Conservation (phyloP, 2,329 filamentous ascomycete species). For the Teratosphaeria gauchensis region DNA sequence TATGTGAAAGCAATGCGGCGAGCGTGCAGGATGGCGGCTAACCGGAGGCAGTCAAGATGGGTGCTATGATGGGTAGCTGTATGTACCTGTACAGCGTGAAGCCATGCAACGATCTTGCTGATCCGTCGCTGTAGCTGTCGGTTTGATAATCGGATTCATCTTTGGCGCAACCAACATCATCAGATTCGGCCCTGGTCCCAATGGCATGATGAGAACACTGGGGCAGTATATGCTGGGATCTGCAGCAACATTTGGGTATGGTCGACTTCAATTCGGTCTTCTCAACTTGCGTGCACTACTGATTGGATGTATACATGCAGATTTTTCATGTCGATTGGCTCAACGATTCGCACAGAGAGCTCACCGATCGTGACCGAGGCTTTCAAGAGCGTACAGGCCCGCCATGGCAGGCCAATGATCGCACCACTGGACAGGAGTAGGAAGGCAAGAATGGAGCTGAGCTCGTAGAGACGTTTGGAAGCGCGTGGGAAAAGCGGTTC, state of each 20-base stretch:
- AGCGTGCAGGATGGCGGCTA: constrained; percentile 5
- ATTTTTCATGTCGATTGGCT: constrained; percentile 99
- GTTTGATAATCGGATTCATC: constrained; percentile 94
- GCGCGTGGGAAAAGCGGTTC: neutral
- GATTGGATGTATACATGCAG: constrained; percentile 25
- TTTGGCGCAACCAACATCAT: constrained; percentile 90
- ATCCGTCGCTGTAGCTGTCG: constrained; percentile 57
- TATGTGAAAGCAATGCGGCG: constrained; percentile 31
- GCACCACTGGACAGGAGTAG: constrained; percentile 29
- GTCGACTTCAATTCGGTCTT: constrained; percentile 1
- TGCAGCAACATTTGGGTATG: constrained; percentile 89
- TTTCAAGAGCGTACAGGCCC: constrained; percentile 58
- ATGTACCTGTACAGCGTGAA: constrained; percentile 37
- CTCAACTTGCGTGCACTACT: neutral
- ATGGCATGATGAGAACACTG: constrained; percentile 86
- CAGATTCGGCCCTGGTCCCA: constrained; percentile 83
- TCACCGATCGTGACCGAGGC: constrained; percentile 65
- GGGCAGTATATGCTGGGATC: constrained; percentile 97
- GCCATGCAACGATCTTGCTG: neutral
- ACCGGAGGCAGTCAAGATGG: constrained; percentile 73
- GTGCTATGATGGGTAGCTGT: constrained; percentile 97
- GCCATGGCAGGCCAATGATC: constrained; percentile 59
- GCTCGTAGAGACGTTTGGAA: neutral
- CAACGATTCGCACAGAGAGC: constrained; percentile 86
- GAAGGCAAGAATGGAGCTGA: neutral